Base-by-base conservation (phyloP, 108 stramenopile genomes). In the Phaeodactylum tricornutum region DNA sequence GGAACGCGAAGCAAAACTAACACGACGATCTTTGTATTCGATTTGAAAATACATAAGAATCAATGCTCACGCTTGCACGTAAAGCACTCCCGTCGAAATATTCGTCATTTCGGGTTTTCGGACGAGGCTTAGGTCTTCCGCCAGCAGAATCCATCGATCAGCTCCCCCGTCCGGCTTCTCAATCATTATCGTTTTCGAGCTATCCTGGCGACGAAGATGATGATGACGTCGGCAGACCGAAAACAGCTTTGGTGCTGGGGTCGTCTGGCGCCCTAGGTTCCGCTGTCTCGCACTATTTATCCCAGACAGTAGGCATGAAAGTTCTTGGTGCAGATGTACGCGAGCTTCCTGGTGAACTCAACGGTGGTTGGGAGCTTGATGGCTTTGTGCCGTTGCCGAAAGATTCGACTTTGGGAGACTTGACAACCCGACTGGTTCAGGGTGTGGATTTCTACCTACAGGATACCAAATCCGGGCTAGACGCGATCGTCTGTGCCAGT, bases 251-350 rank as follows among this genome's bases (percentile, higher is more conserved):
- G 5, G 64, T 88, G n/a, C 40, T 88, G 0, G 86, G 81, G 36
- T 88, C 86, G 7, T 73, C 69, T 21, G 86, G 86, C 25, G 38
- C 38, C 15, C 58, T 88, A 27, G 86, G 86, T 5, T 44, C 47
- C 24, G 47, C 66, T 7, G 40, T 88, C 14, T 44, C 36, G 8
- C 72, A 70, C 40, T 43, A 17, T 21, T 53, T 84, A 26, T 30
- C 39, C 14, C 37, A 55, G 30, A 19, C 47, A 34, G 23, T 67
- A 9, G 51, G 44, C 7, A 57, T 74, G 63, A 55, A 64, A 29
- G 74, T 85, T 1, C n/a, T 81, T 9, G 80, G 80, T 44, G 79
- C 76, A 7, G 80, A 81, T 53, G 56, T 78, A 4, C n/a, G 63
- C 5, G 48, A 47, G n/a, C 19, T 34, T 16, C 47, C 60, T 5